Base-by-base conservation (phyloP, 1,284 basidiomycete genomes). In the Termitomyces sp. region DNA sequence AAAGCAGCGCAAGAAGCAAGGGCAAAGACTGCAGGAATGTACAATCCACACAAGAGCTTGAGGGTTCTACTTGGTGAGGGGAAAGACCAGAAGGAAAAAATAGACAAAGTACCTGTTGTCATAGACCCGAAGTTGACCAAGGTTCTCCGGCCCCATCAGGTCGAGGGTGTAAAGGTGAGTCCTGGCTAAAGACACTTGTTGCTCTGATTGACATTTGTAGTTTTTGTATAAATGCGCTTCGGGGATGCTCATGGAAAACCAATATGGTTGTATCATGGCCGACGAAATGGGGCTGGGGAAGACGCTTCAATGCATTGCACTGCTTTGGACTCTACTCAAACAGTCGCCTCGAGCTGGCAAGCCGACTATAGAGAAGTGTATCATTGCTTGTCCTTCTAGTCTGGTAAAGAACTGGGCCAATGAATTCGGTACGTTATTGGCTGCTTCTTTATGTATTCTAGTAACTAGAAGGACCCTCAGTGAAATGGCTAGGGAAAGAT, bases 391-490 rank as follows among this genome's bases (percentile, higher is more conserved):
- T 68, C 97, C 97, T 0, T 94, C 94, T 2, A 97, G 92, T 74
- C 75, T 99, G 53, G 96, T 99, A 26, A 91, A 91, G 66, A 99
- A 99, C 67, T 99, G 96, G 96, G 96, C 94, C 0, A 98, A 99
- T 68, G 96, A 99, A 73, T 78, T 99, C 19, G 83, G 93, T 87
- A 59, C 54, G 82, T 71, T 24, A 45, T 52, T 39, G 8, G 17
- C 9, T 28, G n/a, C 38, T 41, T 24, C 8, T 19, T 45, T 17
- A n/a, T 4, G 8, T 44, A 42, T 30, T 54, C 30, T n/a, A n/a
- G 50, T 26, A 17, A 10, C 41, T 39, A 52, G 21, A 56, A 42
- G 57, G 43, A 15, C 9, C 47, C 40, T 24, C 33, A 94, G 92
- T 85, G 36, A 98, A 98, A 73, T 98, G 94, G 94, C 76, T 98